These are phyloP conservation scores for Gossypioides kirkii DNA, from an alignment of 345 rosid species.

Conservation along the genomic window DNA sequence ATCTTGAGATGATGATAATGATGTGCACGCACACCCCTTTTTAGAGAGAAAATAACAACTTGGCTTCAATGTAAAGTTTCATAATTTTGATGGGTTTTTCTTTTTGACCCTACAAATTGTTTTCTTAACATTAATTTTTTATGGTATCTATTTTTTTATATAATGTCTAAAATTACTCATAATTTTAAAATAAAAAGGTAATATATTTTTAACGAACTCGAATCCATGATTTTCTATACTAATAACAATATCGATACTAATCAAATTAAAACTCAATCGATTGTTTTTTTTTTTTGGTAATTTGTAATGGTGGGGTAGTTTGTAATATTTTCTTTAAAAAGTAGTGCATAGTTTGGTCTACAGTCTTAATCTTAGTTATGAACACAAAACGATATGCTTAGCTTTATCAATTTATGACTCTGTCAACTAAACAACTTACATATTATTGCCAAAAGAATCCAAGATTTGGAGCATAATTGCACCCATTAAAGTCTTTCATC, in stretches of 20 bases:
- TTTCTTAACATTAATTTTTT: too few species aligned
- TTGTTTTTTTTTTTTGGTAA: background rate
- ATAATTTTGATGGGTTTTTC: background rate
- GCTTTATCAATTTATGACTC: slow-evolving; percentile 2
- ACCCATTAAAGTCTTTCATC: background rate
- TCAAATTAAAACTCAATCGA: too few species aligned
- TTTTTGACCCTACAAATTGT: too few species aligned
- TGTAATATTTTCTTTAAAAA: background rate
- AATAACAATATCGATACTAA: rapidly evolving
- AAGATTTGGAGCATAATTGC: background rate
- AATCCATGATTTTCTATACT: rapidly evolving
- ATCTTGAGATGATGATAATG: background rate
- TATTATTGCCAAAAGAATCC: background rate
- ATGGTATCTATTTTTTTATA: too few species aligned
- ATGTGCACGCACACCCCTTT: background rate
- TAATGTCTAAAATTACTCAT: rapidly evolving
- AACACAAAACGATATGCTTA: background rate
- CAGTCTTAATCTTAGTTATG: background rate
- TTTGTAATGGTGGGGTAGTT: background rate
- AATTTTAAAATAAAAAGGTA: too few species aligned
- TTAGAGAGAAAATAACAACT: background rate
- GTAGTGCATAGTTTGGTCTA: background rate
- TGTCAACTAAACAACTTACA: background rate
- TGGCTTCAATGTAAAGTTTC: background rate
- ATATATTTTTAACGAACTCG: too few species aligned